Base-by-base conservation (phyloP, 73 alveolate species). In the Paramecium octaurelia region DNA sequence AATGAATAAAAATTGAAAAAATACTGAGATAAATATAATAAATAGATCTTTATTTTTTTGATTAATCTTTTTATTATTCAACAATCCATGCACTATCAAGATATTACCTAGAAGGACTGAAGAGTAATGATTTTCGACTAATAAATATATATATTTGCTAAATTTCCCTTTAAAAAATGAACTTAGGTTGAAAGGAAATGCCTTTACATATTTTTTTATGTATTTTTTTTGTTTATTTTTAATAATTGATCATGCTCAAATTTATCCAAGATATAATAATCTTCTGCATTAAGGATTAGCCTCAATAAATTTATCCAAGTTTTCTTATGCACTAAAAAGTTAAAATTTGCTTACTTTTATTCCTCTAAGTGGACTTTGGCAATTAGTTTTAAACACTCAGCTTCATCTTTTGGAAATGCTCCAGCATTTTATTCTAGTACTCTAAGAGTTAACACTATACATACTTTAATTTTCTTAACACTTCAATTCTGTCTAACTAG, bases 331-430 rank as follows among this genome's bases (percentile, higher is more conserved):
- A 36, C 87, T 73, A 73, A 36, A 3, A 36, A 36, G 14, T 35
- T 36, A 73, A 0, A 14, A 12, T 36, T 73, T 31, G 3, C n/a
- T 34, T 73, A 73, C 87, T 38, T 38, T 36, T 60, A 68, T 40
- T 73, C 87, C 40, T 73, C 87, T 16, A 73, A 20, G 21, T 73
- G 87, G 29, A 73, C 87, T 73, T 73, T 73, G 12, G 87, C 87
- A 6, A 73, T 73, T 43, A 73, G 14, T 73, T 73, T 73, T 21
- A 73, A 38, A 43, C 87, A 73, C 35, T 73, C 40, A 14, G 87
- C 59, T 40, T 73, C 87, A 73, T 73, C 87, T 73, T 10, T n/a
- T 11, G 57, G 57, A 43, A 73, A 73, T 4, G 57, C 87, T 14
- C 64, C 59, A 36, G 40, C 59, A 40, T 35, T 34, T 36, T 34